A percentile compares a stretch with the other conserved stretches of the same genome.
phyloP scores from a whole-genome alignment of 129 eudicot species.

The Gnaphalium uliginosum region DNA sequence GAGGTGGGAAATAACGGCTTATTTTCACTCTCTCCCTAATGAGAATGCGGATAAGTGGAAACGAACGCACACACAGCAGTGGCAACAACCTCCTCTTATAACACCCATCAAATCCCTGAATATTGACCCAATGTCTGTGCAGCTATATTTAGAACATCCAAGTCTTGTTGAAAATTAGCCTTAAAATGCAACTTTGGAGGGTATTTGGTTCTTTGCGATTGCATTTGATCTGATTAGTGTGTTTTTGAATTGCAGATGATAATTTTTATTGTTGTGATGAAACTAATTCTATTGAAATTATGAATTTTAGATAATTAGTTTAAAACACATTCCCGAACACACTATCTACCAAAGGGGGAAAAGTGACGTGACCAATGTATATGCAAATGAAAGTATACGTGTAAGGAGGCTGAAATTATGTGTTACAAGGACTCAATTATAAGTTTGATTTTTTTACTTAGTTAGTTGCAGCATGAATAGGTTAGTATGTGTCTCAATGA shows the following conservation, averaged over 20 bases:
- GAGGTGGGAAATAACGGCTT: constrained; percentile 88
- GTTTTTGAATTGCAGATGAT: no score
- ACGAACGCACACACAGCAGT: constrained; percentile 63
- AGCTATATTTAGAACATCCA: constrained; percentile 88
- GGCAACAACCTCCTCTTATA: constrained; percentile 80
- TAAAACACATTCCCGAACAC: no score
- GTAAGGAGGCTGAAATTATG: no score
- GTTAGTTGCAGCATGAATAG: no score
- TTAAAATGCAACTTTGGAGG: constrained; percentile 3
- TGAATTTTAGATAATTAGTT: no score
- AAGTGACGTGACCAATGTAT: no score
- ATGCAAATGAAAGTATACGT: no score
- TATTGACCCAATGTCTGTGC: constrained; percentile 70
- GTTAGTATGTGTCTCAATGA: no score
- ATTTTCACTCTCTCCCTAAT: constrained; percentile 59
- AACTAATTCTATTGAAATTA: background rate
- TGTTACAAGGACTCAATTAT: no score
- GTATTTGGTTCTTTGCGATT: background rate
- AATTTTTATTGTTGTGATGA: background rate
- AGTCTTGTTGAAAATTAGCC: constrained; percentile 41
- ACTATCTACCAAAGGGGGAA: no score
- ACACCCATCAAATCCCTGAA: constrained; percentile 85
- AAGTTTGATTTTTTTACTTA: no score
- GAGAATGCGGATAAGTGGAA: constrained; percentile 61
- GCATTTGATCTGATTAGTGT: background rate